These are phyloP conservation scores for Schizosaccharomyces lindneri DNA, from an alignment of 805 yeast species.

Conservation along the genomic window DNA sequence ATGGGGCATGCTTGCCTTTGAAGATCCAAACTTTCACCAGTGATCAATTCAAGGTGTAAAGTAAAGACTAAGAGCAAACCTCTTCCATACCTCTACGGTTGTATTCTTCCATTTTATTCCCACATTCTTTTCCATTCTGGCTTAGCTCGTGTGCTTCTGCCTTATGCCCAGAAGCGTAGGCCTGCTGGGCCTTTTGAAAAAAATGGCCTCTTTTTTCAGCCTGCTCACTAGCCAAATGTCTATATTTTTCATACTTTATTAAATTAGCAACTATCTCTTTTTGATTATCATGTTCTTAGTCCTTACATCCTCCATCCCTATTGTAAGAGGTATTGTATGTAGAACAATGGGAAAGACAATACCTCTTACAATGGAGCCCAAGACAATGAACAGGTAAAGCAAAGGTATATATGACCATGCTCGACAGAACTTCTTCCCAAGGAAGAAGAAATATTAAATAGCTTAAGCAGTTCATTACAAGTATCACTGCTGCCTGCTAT, in stretches of 20 bases:
- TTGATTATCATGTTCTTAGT: neutral
- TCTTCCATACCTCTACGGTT: slow-evolving; percentile 22
- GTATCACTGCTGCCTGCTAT: neutral
- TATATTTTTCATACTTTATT: slow-evolving; percentile 2
- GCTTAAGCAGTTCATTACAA: neutral
- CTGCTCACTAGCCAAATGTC: slow-evolving; percentile 1
- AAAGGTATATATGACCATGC: neutral
- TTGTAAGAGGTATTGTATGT: neutral
- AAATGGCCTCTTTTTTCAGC: neutral
- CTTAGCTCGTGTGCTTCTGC: slow-evolving; percentile 49
- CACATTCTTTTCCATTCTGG: slow-evolving; percentile 36
- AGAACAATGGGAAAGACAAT: neutral
- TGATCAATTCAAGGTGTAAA: too few relatives aligned
- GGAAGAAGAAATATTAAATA: too few relatives aligned
- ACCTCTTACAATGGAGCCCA: neutral
- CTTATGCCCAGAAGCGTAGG: slow-evolving; percentile 53
- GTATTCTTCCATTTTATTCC: slow-evolving; percentile 34
- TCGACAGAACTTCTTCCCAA: neutral
- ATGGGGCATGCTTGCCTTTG: too few relatives aligned
- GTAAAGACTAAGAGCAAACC: neutral
- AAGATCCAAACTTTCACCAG: too few relatives aligned
- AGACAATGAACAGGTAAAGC: neutral
- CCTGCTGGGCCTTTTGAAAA: slow-evolving; percentile 31
- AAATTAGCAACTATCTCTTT: neutral
- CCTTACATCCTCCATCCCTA: neutral